phyloP scores from a whole-genome alignment of 2,329 filamentous ascomycete genomes.

The Fusarium buxicola region DNA sequence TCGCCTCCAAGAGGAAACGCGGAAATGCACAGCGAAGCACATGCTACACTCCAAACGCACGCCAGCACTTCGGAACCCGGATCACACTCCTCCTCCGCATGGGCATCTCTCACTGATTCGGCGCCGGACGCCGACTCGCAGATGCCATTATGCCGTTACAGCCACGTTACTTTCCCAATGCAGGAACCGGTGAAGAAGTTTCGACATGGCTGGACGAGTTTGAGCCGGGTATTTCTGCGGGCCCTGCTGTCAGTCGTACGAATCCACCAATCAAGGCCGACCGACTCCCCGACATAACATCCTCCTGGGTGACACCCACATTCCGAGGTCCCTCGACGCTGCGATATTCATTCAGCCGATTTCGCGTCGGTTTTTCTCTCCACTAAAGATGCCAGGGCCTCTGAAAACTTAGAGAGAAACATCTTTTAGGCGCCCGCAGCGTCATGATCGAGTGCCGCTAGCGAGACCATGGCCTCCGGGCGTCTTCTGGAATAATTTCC shows the following conservation, averaged over 20 bases:
- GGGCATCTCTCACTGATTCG: conserved; percentile 5
- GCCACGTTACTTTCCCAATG: conserved; percentile 48
- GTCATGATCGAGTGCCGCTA: conserved; percentile 33
- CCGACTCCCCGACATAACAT: conserved; percentile 5
- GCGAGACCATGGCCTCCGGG: conserved; percentile 18
- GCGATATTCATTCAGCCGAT: conserved; percentile 18
- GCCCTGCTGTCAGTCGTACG: conserved; percentile 24
- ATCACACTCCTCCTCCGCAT: background rate
- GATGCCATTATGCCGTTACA: conserved; percentile 30
- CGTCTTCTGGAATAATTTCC: conserved; percentile 45
- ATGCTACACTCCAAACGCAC: conserved; percentile 3
- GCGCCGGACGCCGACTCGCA: conserved; percentile 2
- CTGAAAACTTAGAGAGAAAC: conserved; percentile 21
- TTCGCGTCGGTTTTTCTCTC: conserved; percentile 1
- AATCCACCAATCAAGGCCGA: conserved; percentile 37
- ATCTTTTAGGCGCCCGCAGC: conserved; percentile 6
- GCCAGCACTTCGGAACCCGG: background rate
- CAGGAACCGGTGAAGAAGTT: conserved; percentile 50
- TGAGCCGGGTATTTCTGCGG: conserved; percentile 37
- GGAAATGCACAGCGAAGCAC: background rate
- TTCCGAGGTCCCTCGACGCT: conserved; percentile 23
- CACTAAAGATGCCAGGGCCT: conserved; percentile 9
- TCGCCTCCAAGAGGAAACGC: background rate
- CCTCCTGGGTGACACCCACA: background rate
- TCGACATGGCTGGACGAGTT: conserved; percentile 41